phyloP scores from a whole-genome alignment of 2,329 filamentous ascomycete species.

The Mycosphaerella arachidis region DNA sequence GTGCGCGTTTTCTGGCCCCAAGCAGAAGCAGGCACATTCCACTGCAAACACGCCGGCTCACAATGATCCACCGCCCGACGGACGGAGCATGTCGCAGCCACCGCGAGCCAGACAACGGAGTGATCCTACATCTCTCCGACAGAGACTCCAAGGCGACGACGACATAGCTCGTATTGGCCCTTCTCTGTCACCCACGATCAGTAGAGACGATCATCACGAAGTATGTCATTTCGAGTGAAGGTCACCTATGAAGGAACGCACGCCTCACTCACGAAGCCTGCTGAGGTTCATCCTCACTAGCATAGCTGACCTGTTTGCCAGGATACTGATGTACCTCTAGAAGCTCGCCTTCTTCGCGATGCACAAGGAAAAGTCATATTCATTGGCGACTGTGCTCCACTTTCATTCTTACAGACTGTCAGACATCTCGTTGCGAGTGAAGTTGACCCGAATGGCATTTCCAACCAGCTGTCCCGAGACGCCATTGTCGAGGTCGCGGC shows the following conservation, averaged over 20 bases:
- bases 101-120: conserved; percentile 6
- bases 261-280: neutral
- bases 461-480: conserved; percentile 17
- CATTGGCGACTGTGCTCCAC: conserved; percentile 50
- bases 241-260: no score
- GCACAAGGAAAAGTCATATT: conserved; percentile 53
- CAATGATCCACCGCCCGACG: neutral
- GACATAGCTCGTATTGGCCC: conserved; percentile 9
- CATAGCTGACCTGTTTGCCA: neutral
- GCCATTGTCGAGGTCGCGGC: conserved; percentile 22
- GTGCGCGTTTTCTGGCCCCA: conserved; percentile 39
- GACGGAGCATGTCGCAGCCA: neutral
- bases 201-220: conserved; percentile 27
- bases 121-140: conserved; percentile 1
- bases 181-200: conserved; percentile 18
- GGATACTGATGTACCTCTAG: conserved; percentile 40
- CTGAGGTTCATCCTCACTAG: neutral
- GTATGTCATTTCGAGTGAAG: neutral
- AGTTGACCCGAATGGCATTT: conserved; percentile 36
- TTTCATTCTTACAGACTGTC: conserved; percentile 51
- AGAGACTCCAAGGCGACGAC: conserved; percentile 9
- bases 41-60: conserved; percentile 28
- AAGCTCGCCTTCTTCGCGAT: conserved; percentile 47
- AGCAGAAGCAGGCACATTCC: conserved; percentile 26
- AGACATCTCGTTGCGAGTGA: conserved; percentile 47